phyloP scores from a whole-genome alignment of 345 rosid genomes.

The Angophora floribunda region DNA sequence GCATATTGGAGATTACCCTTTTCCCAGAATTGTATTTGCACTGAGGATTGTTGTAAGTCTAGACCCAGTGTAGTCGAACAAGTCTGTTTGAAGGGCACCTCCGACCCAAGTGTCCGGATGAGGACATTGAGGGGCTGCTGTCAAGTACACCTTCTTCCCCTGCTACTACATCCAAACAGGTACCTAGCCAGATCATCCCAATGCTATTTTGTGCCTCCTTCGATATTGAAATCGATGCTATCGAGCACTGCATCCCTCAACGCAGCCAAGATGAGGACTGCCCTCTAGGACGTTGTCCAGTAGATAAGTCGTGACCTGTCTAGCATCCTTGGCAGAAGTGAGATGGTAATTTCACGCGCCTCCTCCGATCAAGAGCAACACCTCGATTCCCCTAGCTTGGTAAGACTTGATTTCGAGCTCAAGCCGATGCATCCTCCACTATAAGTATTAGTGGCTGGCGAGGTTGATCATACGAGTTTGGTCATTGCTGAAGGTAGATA shows the following conservation, averaged over 20 bases:
- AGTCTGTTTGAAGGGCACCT: slow-evolving; percentile 3
- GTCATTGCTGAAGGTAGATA: slow-evolving; percentile 9
- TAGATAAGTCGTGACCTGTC: slow-evolving; percentile 1
- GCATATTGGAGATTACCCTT: too few species aligned
- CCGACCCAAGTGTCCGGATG: slow-evolving; percentile 3
- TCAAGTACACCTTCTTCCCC: slow-evolving; percentile 6
- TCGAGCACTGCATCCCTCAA: not conserved
- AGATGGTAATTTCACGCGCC: slow-evolving; percentile 1
- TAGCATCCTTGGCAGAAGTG: not conserved
- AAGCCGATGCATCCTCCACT: not conserved
- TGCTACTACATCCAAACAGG: slow-evolving; percentile 1
- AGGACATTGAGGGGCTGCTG: slow-evolving; percentile 11
- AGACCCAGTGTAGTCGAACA: slow-evolving; percentile 2
- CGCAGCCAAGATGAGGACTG: not conserved
- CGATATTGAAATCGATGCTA: slow-evolving; percentile 5
- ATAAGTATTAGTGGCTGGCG: not conserved
- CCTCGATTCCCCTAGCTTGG: slow-evolving; percentile 2
- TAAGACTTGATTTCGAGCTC: slow-evolving; percentile 5
- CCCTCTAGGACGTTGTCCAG: slow-evolving; percentile 12
- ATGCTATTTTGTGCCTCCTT: slow-evolving; percentile 2
- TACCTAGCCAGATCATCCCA: slow-evolving; percentile 7
- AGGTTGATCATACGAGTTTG: slow-evolving; percentile 16
- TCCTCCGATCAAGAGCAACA: slow-evolving; percentile 4
- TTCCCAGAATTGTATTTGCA: too few species aligned
- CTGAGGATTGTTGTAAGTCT: slow-evolving; percentile 9